Evolutionary conservation across 345 rosid species (phyloP), one percentile per base, ranked within the genome.

Genomic region (Acer campestre): DNA sequence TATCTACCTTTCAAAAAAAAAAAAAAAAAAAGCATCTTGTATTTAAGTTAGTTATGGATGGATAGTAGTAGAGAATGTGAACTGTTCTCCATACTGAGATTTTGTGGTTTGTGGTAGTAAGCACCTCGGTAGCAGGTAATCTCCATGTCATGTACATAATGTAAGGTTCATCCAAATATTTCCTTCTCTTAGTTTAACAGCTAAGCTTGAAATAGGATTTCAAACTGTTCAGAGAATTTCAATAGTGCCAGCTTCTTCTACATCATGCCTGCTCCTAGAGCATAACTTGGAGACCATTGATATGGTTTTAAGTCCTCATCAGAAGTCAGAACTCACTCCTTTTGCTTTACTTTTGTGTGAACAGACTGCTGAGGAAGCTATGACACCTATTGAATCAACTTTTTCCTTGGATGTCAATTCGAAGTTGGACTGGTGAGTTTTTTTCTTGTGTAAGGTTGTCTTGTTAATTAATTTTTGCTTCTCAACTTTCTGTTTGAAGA

Each of bases 351-450:
- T 73, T 35, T 65, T 75, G 51, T 69, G 61, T 86, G 58, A 73
- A 75, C 90, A 96, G 98, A 96, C 99, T 65, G 99, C 99, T 56
- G 95, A 94, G 75, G 99, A 96, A 86, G 99, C 99, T 58, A 96
- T 96, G 99, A 96, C 99, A 42, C 99, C 99, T 51, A 96, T 96
- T 79, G 99, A 94, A 73, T 96, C 99, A 48, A 96, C 97, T 65
- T 96, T 96, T 81, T 96, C 99, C 55, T 84, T 96, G 79, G 97
- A 96, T 84, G 99, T 96, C 72, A 92, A 94, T 85, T 90, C 99
- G 74, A 96, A 96, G 88, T 81, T 96, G 85, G 99, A 96, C 79
- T 96, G 99, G 99, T 96, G 79, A 86, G 80, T 81, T 48, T 70
- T 75, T 35, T 31, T 75, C 42, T 51, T 77, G 77, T 69, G 31